Evolutionary conservation across 2,329 filamentous ascomycete species (phyloP), one percentile per base, ranked within the genome.

Genomic region (Alternaria consortialis): DNA sequence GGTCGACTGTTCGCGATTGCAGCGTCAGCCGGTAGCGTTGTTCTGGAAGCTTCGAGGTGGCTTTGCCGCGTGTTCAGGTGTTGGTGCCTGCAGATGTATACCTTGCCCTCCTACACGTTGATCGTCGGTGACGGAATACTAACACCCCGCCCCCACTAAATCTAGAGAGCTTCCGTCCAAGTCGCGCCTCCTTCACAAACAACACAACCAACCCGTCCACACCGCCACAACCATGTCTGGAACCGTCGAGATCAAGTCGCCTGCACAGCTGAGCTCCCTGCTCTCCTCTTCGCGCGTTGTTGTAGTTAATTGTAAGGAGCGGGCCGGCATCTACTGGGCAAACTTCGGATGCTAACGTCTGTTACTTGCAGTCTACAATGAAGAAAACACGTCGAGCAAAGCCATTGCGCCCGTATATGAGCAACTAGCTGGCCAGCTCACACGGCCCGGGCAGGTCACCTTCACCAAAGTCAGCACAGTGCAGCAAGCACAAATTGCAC

Each of bases 381-480:
- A 92, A 74, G 95, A 91, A 90, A 97, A 91, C 75, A 89, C 84
- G 34, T 91, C 93, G 74, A 97, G 93, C 86, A 91, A 92, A 72
- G 85, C 87, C 66, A 93, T 98, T 68, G 91, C 91, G 6, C 92
- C 94, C 17, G 80, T 93, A 64, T 97, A 92, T 82, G 91, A 95
- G 73, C 83, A 89, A 76, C 86, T 97, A 50, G 89, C 93, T 32
- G 77, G 81, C 44, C 85, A 89, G 63, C 85, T 97, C 46, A 91
- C 92, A 17, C 86, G 88, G 53, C 86, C 90, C 15, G 88, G 89
- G 69, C 83, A 86, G 66, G 89, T 97, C 70, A 91, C 90, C 34
- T 97, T 98, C 78, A 88, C 88, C 77, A 97, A 95, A 83, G 86
- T 97, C 82, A 90, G 98, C 83, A 90, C 88, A 62, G 93, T 97